These are phyloP conservation scores for Adansonia digitata DNA, from an alignment of 345 rosid species.

Conservation along the genomic window DNA sequence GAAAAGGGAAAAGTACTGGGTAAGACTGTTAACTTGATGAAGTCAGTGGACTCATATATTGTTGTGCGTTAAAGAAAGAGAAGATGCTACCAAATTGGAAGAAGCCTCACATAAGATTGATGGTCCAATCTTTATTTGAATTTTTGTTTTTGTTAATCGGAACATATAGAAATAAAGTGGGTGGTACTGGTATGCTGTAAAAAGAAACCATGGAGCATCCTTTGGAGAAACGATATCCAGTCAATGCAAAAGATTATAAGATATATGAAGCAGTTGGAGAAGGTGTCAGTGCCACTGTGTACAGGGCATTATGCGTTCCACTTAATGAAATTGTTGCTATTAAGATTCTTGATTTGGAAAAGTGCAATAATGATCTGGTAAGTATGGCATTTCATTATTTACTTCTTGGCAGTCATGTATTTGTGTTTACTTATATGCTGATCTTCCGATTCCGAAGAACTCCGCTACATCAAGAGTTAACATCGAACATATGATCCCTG, in stretches of 20 bases:
- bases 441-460: neutral
- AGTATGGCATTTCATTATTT: constrained; percentile 13
- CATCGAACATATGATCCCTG: neutral
- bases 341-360: constrained; percentile 95
- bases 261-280: constrained; percentile 92
- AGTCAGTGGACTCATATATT: constrained; percentile 18
- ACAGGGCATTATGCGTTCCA: constrained; percentile 87
- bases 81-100: constrained; percentile 64
- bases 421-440: constrained; percentile 1
- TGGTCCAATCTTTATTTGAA: constrained; percentile 20
- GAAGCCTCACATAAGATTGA: constrained; percentile 49
- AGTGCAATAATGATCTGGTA: constrained; percentile 92
- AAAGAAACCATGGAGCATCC: constrained; percentile 47
- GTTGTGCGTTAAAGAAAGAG: constrained; percentile 32
- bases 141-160: constrained; percentile 25
- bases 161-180: constrained; percentile 27
- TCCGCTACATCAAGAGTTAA: neutral
- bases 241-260: constrained; percentile 69
- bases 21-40: constrained; percentile 20
- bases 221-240: constrained; percentile 67
- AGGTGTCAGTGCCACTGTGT: constrained; percentile 92
- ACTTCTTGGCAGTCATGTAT: constrained; percentile 3
- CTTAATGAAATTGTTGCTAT: constrained; percentile 82
- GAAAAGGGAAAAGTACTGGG: constrained; percentile 3
- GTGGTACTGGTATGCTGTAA: constrained; percentile 39